Conservation (phyloP, 208 protist species). For the Acanthamoeba lenticulata region DNA sequence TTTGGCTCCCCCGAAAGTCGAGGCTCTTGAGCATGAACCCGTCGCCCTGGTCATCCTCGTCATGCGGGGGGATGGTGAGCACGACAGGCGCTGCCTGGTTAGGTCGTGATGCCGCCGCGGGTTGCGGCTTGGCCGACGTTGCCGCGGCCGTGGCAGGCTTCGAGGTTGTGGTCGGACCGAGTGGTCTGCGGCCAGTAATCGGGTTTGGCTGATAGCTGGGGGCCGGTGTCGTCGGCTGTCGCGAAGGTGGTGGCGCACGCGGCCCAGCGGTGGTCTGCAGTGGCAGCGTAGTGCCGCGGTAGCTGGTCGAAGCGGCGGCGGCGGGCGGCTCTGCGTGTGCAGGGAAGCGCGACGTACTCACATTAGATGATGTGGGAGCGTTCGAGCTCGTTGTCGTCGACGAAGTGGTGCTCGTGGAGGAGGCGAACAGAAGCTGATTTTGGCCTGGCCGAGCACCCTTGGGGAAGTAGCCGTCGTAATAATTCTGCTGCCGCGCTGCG, state of each 20-base stretch:
- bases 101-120: background rate
- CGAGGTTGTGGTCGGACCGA: background rate
- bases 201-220: background rate
- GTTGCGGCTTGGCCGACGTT: background rate
- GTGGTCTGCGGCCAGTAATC: background rate
- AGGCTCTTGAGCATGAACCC: constrained; percentile 4
- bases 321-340: background rate
- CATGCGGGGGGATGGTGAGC: background rate
- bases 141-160: background rate
- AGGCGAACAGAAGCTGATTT: background rate
- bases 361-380: background rate
- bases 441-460: background rate
- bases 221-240: too few relatives aligned
- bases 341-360: background rate
- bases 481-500: background rate
- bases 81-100: background rate
- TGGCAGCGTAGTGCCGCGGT: too few relatives aligned
- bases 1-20: background rate
- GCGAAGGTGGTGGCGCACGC: background rate
- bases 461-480: background rate
- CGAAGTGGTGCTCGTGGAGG: background rate
- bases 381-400: too few relatives aligned
- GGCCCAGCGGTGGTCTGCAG: background rate
- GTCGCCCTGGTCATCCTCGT: background rate
- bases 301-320: background rate